Percentiles rank a stretch among this genome's conserved stretches.
Conservation (phyloP, 305 asterid genomes). For the Fraxinus latifolia region DNA sequence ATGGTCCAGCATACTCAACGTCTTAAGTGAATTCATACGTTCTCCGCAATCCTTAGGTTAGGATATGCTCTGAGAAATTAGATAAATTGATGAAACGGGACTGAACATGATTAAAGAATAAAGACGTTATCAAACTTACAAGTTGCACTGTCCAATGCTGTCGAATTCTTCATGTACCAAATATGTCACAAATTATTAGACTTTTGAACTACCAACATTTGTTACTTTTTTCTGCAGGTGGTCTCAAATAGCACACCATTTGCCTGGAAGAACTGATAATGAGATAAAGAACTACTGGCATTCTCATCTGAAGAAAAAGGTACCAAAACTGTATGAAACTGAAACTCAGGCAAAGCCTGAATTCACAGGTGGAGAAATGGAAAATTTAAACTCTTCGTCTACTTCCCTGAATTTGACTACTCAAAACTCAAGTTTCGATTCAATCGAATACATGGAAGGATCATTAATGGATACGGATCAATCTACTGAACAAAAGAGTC, state of each 20-base stretch:
- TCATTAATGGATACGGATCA: constrained; percentile 39
- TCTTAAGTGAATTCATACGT: neutral
- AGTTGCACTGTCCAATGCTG: neutral
- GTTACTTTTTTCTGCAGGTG: constrained; percentile 42
- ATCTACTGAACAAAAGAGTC: constrained; percentile 24
- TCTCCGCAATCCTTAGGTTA: neutral
- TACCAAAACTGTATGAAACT: constrained; percentile 27
- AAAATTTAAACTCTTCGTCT: constrained; percentile 22
- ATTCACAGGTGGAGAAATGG: neutral
- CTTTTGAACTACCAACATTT: neutral
- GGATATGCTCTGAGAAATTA: neutral
- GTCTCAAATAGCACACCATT: constrained; percentile 74
- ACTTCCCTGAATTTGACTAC: constrained; percentile 33
- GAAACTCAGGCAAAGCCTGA: constrained; percentile 24
- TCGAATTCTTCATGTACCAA: neutral
- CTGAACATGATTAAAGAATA: neutral
- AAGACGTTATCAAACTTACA: neutral
- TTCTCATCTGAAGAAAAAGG: constrained; percentile 68
- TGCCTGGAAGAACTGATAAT: constrained; percentile 80
- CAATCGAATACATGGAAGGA: constrained; percentile 35
- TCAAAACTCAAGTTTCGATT: constrained; percentile 32
- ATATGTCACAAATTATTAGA: neutral
- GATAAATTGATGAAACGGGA: neutral
- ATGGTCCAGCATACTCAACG: neutral
- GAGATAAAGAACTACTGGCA: constrained; percentile 86